Conservation (phyloP, 2,329 filamentous ascomycete species). For the Coniella vitis region DNA sequence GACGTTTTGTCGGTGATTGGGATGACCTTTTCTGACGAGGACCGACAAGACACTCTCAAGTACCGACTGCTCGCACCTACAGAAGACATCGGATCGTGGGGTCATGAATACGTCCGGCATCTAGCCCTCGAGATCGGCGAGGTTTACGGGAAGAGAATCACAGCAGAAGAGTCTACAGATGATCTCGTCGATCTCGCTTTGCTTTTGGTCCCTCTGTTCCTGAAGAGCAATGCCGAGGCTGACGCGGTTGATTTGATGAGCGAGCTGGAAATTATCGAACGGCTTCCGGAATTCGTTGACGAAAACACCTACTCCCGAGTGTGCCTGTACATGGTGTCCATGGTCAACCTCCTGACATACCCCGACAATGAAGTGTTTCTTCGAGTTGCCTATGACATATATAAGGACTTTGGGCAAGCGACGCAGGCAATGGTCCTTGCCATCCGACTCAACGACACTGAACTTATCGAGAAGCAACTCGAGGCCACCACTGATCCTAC, state of each 20-base stretch:
- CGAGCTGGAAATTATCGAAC: slow-evolving; percentile 93
- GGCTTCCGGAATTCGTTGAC: slow-evolving; percentile 83
- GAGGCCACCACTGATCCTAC: slow-evolving; percentile 72
- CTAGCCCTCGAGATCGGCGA: slow-evolving; percentile 92
- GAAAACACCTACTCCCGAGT: slow-evolving; percentile 90
- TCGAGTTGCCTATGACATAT: slow-evolving; percentile 86
- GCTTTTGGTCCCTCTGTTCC: slow-evolving; percentile 83
- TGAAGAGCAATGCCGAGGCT: slow-evolving; percentile 95
- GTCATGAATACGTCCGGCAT: slow-evolving; percentile 96
- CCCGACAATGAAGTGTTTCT: slow-evolving; percentile 97
- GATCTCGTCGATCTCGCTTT: slow-evolving; percentile 82
- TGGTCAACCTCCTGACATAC: slow-evolving; percentile 95
- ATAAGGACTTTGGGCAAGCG: slow-evolving; percentile 86
- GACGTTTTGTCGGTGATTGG: slow-evolving; percentile 96
- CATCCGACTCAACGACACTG: slow-evolving; percentile 82
- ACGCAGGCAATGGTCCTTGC: slow-evolving; percentile 91
- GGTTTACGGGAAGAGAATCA: slow-evolving; percentile 82
- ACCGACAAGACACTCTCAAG: slow-evolving; percentile 91
- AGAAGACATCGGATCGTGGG: slow-evolving; percentile 92
- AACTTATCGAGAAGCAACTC: slow-evolving; percentile 77
- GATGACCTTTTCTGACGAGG: slow-evolving; percentile 98
- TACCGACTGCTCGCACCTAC: slow-evolving; percentile 86
- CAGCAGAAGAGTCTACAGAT: slow-evolving; percentile 74
- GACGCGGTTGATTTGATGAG: slow-evolving; percentile 96
- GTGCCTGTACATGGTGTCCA: slow-evolving; percentile 97